A percentile compares a stretch with the other conserved stretches of the same genome.
These are phyloP conservation scores for Babesia divergens DNA, from an alignment of 169 alveolate species.

Conservation along the genomic window DNA sequence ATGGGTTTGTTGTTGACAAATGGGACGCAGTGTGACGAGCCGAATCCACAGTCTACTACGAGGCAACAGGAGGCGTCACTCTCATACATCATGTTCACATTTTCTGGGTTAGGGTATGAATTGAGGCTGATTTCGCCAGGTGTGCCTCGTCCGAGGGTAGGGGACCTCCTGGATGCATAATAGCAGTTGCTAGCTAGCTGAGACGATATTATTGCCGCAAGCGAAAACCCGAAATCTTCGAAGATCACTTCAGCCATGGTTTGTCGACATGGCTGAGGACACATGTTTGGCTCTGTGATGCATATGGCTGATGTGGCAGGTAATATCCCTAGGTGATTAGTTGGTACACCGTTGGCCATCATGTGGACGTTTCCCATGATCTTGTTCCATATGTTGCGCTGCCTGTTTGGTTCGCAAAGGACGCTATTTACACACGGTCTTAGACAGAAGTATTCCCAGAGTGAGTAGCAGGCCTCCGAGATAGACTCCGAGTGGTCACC, in stretches of 20 bases:
- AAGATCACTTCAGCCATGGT: constrained; percentile 80
- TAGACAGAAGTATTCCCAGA: constrained; percentile 80
- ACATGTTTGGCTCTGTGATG: constrained; percentile 81
- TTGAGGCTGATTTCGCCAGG: constrained; percentile 4
- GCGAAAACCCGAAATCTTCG: constrained; percentile 72
- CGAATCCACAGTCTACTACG: constrained; percentile 83
- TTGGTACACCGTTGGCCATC: constrained; percentile 10
- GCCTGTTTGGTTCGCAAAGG: constrained; percentile 76
- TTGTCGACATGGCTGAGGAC: constrained; percentile 80
- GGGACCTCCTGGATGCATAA: constrained; percentile 18
- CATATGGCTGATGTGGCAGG: constrained; percentile 61
- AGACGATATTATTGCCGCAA: constrained; percentile 74
- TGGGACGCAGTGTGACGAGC: constrained; percentile 77
- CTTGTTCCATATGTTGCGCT: constrained; percentile 79
- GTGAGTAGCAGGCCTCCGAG: constrained; percentile 75
- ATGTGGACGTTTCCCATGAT: constrained; percentile 62
- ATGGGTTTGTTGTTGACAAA: constrained; percentile 73
- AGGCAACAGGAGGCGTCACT: constrained; percentile 72
- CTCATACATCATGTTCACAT: background rate
- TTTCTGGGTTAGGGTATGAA: background rate
- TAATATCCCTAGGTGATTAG: constrained; percentile 35
- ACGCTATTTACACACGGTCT: constrained; percentile 77
- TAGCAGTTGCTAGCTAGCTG: constrained; percentile 76
- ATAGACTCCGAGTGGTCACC: constrained; percentile 40
- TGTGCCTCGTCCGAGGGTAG: background rate